phyloP scores from a whole-genome alignment of 768 basidiomycete genomes.

The Tephrocybe sp. region DNA sequence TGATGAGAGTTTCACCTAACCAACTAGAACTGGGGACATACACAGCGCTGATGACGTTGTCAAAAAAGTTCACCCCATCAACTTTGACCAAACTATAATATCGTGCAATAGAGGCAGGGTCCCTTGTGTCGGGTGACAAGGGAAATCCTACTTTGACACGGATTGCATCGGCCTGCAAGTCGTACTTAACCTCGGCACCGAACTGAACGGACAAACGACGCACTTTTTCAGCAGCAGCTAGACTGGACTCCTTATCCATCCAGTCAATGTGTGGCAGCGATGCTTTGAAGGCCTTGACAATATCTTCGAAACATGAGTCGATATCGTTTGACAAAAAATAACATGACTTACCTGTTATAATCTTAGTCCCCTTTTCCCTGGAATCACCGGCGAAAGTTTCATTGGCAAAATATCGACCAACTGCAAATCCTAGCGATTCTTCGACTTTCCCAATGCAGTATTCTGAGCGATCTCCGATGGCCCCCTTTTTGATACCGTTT shows the following conservation, averaged over 20 bases:
- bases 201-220: constrained; percentile 6
- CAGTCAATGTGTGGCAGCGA: constrained; percentile 77
- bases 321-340: constrained; percentile 2
- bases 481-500: constrained; percentile 85
- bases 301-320: constrained; percentile 43
- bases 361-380: constrained; percentile 74
- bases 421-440: constrained; percentile 79
- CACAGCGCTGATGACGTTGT: constrained; percentile 74
- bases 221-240: constrained; percentile 84
- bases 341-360: constrained; percentile 68
- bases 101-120: constrained; percentile 62
- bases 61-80: constrained; percentile 73
- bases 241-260: constrained; percentile 87
- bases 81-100: constrained; percentile 79
- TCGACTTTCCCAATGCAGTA: constrained; percentile 79
- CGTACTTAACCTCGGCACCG: constrained; percentile 4
- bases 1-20: not conserved
- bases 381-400: constrained; percentile 80
- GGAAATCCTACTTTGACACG: constrained; percentile 95
- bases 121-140: constrained; percentile 75
- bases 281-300: constrained; percentile 79
- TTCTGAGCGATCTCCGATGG: constrained; percentile 78
- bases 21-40: constrained; percentile 18
- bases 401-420: constrained; percentile 87
- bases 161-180: constrained; percentile 68